These are phyloP conservation scores for Tausonia pullulans DNA, from an alignment of 1,284 basidiomycete genomes.

Conservation along the genomic window DNA sequence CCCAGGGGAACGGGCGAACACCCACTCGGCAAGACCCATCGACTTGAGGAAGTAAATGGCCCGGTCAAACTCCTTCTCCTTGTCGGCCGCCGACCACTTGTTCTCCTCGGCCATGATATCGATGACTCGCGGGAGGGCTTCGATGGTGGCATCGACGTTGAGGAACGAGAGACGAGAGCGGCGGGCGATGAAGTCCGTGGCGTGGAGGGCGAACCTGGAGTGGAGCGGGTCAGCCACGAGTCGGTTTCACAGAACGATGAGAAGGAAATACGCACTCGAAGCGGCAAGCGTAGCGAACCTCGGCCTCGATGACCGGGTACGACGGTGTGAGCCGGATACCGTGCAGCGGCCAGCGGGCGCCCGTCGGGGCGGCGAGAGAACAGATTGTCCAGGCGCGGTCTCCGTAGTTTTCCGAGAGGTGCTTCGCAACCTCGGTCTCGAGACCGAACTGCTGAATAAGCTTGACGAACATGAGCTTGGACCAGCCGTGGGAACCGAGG, in stretches of 20 bases:
- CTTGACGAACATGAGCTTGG: constrained; percentile 91
- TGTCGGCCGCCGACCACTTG: constrained; percentile 54
- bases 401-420: constrained; percentile 87
- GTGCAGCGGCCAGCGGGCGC: constrained; percentile 71
- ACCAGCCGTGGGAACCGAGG: constrained; percentile 91
- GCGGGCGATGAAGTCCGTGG: constrained; percentile 83
- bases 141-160: constrained; percentile 75
- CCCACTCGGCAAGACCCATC: constrained; percentile 55
- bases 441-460: constrained; percentile 87
- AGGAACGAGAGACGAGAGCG: constrained; percentile 86
- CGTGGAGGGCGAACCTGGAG: constrained; percentile 62
- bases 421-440: constrained; percentile 83
- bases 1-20: background rate
- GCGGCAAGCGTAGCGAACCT: constrained; percentile 79
- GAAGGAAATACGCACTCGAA: constrained; percentile 44
- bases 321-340: constrained; percentile 62
- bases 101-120: constrained; percentile 85
- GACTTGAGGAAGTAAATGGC: constrained; percentile 55
- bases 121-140: constrained; percentile 73
- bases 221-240: background rate
- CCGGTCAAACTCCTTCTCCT: constrained; percentile 49
- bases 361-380: constrained; percentile 65
- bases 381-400: constrained; percentile 94
- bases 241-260: background rate
- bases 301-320: constrained; percentile 88